Conservation (phyloP, 345 rosid genomes). For the Pugionium cornutum region DNA sequence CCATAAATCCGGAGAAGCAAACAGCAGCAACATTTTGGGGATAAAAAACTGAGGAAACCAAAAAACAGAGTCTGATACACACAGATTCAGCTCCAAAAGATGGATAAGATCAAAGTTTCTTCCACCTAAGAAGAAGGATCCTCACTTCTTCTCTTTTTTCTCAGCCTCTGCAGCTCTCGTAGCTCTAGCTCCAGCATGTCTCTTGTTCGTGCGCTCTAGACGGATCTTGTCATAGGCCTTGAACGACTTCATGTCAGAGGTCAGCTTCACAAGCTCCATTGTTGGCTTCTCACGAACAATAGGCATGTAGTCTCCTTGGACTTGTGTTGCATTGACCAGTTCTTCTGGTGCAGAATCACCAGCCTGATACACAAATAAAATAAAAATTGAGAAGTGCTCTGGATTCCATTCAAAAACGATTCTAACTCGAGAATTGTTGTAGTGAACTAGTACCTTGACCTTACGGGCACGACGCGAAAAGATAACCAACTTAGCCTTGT, state of each 20-base stretch:
- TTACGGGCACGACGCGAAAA: no score
- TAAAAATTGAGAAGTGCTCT: not conserved
- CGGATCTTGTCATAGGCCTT: no score
- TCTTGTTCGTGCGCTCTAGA: no score
- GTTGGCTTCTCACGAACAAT: no score
- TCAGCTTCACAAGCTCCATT: no score
- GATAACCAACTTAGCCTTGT: no score
- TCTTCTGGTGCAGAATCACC: slow-evolving; percentile 43
- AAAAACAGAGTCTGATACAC: slow-evolving; percentile 32
- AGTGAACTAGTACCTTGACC: slow-evolving; percentile 48
- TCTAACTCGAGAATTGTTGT: no score
- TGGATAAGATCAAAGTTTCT: slow-evolving; percentile 4
- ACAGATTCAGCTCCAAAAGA: slow-evolving; percentile 19
- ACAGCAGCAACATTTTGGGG: slow-evolving; percentile 15
- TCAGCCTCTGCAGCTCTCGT: no score
- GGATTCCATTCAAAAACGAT: not conserved
- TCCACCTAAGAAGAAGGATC: slow-evolving; percentile 41
- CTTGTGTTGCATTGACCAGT: slow-evolving; percentile 75
- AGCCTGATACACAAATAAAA: slow-evolving; percentile 12
- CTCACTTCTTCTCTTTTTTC: no score
- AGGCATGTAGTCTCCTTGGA: slow-evolving; percentile 32
- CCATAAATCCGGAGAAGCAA: slow-evolving; percentile 21
- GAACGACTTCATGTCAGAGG: no score
- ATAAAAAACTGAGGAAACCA: not conserved
- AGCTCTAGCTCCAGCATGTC: no score